Conservation (phyloP, 768 basidiomycete species). For the Pleurotus ostreatus region DNA sequence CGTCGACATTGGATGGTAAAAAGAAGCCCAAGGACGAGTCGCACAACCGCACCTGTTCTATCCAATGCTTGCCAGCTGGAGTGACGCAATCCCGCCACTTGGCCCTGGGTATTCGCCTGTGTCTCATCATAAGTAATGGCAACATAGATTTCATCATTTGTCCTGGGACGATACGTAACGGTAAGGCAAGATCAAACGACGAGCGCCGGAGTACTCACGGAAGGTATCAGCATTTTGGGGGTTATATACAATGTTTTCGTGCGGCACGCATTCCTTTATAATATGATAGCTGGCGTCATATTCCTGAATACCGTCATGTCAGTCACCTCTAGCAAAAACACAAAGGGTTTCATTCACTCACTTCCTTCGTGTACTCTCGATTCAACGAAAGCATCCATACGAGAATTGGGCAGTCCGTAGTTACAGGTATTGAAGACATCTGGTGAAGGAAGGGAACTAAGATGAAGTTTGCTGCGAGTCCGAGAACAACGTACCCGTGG, state of each 20-base stretch:
- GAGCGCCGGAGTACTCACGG: constrained; percentile 39
- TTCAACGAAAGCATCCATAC: constrained; percentile 82
- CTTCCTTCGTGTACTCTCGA: constrained; percentile 65
- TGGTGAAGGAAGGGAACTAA: background rate
- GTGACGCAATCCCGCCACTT: constrained; percentile 69
- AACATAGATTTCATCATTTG: constrained; percentile 70
- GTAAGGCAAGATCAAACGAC: background rate
- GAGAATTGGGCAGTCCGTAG: constrained; percentile 57
- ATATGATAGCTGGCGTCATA: constrained; percentile 65
- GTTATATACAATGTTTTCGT: constrained; percentile 49
- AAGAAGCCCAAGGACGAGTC: no score
- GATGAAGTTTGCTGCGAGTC: background rate
- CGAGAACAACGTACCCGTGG: background rate
- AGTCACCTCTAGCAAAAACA: constrained; percentile 5
- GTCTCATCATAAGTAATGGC: constrained; percentile 82
- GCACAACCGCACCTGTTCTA: constrained; percentile 55
- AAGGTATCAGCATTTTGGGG: constrained; percentile 60
- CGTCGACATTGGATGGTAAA: background rate
- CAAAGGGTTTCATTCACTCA: constrained; percentile 23
- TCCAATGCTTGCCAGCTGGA: constrained; percentile 72
- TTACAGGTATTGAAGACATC: background rate
- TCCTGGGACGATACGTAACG: constrained; percentile 33
- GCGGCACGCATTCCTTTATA: constrained; percentile 55
- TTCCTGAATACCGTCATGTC: constrained; percentile 42
- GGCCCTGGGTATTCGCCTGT: constrained; percentile 72